Percentiles rank a stretch among this genome's conserved stretches.
Evolutionary conservation across 768 basidiomycete genomes (phyloP).

Genomic region (Sporobolomyces roseus): DNA sequence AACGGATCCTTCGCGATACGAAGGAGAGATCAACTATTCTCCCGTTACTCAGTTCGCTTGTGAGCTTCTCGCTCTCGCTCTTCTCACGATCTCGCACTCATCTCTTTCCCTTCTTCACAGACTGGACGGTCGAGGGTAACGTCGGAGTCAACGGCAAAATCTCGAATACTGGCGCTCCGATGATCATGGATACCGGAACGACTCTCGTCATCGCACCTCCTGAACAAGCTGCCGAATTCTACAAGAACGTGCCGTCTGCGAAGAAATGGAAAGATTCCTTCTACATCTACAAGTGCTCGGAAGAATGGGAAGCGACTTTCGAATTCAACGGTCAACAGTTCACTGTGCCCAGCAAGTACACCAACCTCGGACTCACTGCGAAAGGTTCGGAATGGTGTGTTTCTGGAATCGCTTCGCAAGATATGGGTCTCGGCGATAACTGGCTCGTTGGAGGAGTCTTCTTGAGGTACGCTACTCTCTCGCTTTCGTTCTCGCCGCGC

Average conservation of each 20-base stretch:
- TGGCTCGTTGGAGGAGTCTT: constrained; percentile 13
- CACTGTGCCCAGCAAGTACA: constrained; percentile 25
- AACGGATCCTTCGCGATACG: constrained; percentile 45
- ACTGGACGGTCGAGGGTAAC: constrained; percentile 48
- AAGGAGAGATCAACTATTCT: constrained; percentile 45
- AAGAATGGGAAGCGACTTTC: background rate
- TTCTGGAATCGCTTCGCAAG: constrained; percentile 34
- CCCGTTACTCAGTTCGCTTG: constrained; percentile 48
- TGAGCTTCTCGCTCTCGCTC: constrained; percentile 13
- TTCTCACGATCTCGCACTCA: constrained; percentile 36
- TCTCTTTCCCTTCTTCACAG: background rate
- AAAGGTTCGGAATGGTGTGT: constrained; percentile 28
- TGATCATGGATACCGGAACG: constrained; percentile 43
- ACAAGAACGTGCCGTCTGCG: constrained; percentile 52
- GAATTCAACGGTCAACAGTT: constrained; percentile 10
- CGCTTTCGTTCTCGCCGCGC: background rate
- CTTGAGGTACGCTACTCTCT: background rate
- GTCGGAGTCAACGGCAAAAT: constrained; percentile 43
- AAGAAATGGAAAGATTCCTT: constrained; percentile 41
- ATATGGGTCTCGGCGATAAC: constrained; percentile 32
- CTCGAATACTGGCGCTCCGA: constrained; percentile 37
- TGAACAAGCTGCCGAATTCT: constrained; percentile 49
- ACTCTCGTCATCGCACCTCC: constrained; percentile 40
- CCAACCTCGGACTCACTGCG: constrained; percentile 52
- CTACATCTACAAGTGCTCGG: constrained; percentile 46